Conservation (phyloP, 1,139 yeast genomes). For the Blastobotrys illinoisensis region DNA sequence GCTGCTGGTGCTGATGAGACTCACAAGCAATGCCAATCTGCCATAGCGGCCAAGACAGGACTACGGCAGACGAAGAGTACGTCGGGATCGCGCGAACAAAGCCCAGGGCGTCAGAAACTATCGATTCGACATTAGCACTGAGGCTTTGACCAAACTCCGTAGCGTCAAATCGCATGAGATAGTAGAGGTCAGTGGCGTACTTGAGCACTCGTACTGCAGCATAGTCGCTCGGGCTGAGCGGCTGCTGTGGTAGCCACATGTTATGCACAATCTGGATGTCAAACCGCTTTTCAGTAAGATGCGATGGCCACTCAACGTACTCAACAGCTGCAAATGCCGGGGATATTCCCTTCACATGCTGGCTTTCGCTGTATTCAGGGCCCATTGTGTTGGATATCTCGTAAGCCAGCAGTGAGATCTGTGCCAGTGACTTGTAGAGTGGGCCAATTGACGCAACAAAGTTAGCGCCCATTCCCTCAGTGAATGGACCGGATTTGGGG, state of each 20-base stretch:
- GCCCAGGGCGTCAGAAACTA: constrained; percentile 13
- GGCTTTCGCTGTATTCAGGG: not conserved
- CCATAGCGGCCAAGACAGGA: constrained; percentile 21
- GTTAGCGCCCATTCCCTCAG: not conserved
- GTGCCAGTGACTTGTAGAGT: constrained; percentile 12
- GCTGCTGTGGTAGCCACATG: constrained; percentile 13
- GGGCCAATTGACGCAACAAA: constrained; percentile 13
- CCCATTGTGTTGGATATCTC: constrained; percentile 11
- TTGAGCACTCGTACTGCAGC: constrained; percentile 15
- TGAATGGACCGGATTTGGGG: not conserved
- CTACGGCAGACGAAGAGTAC: constrained; percentile 10
- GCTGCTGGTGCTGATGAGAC: constrained; percentile 11
- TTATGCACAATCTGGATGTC: constrained; percentile 16
- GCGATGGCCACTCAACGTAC: constrained; percentile 13
- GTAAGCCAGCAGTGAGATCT: constrained; percentile 13
- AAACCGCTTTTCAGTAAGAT: constrained; percentile 8
- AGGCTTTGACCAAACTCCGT: constrained; percentile 13
- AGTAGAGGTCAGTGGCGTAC: constrained; percentile 16
- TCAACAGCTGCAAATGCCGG: constrained; percentile 10
- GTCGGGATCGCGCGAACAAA: constrained; percentile 12
- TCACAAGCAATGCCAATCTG: constrained; percentile 21
- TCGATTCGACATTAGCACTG: constrained; percentile 10
- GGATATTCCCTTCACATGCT: not conserved
- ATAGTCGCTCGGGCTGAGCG: constrained; percentile 12
- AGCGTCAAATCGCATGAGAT: constrained; percentile 16